These are phyloP conservation scores for Chaetoceros tenuissimus DNA, from an alignment of 108 stramenopile genomes.

Conservation along the genomic window DNA sequence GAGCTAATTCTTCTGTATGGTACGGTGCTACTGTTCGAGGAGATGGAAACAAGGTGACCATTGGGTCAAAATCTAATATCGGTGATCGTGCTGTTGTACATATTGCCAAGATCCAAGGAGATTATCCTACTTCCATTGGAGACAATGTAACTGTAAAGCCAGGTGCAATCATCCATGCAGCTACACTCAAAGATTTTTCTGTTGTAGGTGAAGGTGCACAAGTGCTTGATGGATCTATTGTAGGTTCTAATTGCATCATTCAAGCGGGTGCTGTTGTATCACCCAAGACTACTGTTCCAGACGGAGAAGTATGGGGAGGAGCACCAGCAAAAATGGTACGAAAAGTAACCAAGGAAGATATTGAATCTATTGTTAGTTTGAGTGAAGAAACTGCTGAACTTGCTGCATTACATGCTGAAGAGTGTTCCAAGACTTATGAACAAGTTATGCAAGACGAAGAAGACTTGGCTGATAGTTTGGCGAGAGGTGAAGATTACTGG, in stretches of 20 bases:
- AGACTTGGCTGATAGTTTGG: slow-evolving; percentile 43
- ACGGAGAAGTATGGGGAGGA: slow-evolving; percentile 87
- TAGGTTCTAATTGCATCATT: slow-evolving; percentile 66
- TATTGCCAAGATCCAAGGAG: slow-evolving; percentile 90
- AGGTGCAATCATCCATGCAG: slow-evolving; percentile 85
- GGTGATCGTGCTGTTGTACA: slow-evolving; percentile 92
- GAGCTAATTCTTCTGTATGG: slow-evolving; percentile 70
- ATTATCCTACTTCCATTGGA: slow-evolving; percentile 80
- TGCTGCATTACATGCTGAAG: slow-evolving; percentile 63
- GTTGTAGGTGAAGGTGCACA: slow-evolving; percentile 81
- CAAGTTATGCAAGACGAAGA: slow-evolving; percentile 62
- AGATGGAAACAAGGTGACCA: slow-evolving; percentile 68
- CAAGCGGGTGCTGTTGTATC: slow-evolving; percentile 80
- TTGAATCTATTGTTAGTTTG: slow-evolving; percentile 31
- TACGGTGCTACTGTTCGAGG: slow-evolving; percentile 82
- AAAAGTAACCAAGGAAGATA: slow-evolving; percentile 66
- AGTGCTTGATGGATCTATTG: slow-evolving; percentile 85
- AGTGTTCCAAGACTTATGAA: slow-evolving; percentile 70
- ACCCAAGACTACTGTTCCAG: slow-evolving; percentile 60
- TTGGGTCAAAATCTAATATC: slow-evolving; percentile 78
- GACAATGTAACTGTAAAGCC: slow-evolving; percentile 76
- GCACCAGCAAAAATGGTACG: slow-evolving; percentile 88
- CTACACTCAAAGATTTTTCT: slow-evolving; percentile 68
- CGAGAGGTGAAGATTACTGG: slow-evolving; percentile 58
- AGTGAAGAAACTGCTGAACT: slow-evolving; percentile 43